These are phyloP conservation scores for Cryptococcus depauperatus DNA, from an alignment of 1,284 basidiomycete species.

Conservation along the genomic window DNA sequence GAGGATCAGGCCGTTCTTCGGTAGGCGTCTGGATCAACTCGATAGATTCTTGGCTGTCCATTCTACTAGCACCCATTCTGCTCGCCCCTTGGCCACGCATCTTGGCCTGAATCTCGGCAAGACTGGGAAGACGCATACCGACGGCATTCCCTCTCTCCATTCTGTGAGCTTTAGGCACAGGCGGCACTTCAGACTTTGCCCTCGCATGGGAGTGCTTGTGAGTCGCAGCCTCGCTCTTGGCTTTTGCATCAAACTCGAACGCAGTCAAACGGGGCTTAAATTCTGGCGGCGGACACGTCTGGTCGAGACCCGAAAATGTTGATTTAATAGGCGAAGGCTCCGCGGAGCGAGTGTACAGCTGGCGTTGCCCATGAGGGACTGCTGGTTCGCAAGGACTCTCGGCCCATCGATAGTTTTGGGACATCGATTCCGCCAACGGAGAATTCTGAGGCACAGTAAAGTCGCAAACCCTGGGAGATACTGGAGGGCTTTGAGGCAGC, in stretches of 20 bases:
- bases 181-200: constrained; percentile 20
- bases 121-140: constrained; percentile 32
- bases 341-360: constrained; percentile 29
- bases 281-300: constrained; percentile 26
- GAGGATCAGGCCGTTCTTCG: constrained; percentile 22
- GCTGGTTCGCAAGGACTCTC: background rate
- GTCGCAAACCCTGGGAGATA: constrained; percentile 25
- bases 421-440: constrained; percentile 27
- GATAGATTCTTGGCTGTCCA: constrained; percentile 25
- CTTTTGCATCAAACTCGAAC: constrained; percentile 19
- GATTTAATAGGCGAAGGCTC: constrained; percentile 30
- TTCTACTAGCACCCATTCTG: constrained; percentile 11
- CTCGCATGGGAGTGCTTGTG: too few species aligned
- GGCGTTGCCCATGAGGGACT: constrained; percentile 8
- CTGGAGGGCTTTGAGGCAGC: too few species aligned
- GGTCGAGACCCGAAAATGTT: constrained; percentile 28
- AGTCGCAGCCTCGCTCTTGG: constrained; percentile 15
- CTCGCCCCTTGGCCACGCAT: constrained; percentile 14
- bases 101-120: constrained; percentile 40
- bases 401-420: too few species aligned
- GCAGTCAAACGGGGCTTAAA: constrained; percentile 34
- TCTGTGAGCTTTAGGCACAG: too few species aligned
- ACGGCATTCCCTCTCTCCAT: too few species aligned
- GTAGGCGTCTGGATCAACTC: constrained; percentile 33
- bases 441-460: constrained; percentile 27